Conservation (phyloP, 495 filamentous ascomycete genomes). For the Aspergillus ostianus region DNA sequence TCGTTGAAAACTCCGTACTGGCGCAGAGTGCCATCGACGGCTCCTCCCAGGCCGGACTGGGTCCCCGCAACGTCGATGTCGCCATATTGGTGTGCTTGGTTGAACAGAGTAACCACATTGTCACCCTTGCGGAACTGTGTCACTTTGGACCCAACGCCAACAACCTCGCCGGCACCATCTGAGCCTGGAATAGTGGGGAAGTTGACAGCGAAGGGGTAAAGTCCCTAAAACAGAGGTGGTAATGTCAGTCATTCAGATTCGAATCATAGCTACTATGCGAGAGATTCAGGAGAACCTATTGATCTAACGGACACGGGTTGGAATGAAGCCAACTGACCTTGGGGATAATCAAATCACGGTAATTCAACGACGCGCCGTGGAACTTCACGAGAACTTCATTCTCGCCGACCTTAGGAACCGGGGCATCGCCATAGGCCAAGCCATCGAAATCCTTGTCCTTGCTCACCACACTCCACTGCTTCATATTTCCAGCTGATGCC, state of each 20-base stretch:
- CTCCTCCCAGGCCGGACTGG: conserved; percentile 65
- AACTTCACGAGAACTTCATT: conserved; percentile 76
- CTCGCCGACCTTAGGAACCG: conserved; percentile 62
- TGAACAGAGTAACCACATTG: conserved; percentile 74
- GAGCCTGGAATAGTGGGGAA: conserved; percentile 65
- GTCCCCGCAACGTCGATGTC: conserved; percentile 41
- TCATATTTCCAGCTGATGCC: conserved; percentile 50
- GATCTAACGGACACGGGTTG: background rate
- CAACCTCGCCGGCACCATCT: conserved; percentile 75
- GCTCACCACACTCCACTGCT: conserved; percentile 63
- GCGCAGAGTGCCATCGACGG: conserved; percentile 66
- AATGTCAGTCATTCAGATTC: background rate
- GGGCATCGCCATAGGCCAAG: conserved; percentile 52
- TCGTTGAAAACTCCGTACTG: conserved; percentile 72
- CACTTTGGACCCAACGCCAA: conserved; percentile 66
- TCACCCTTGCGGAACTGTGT: conserved; percentile 67
- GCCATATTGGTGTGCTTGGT: conserved; percentile 70
- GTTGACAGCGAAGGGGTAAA: conserved; percentile 62
- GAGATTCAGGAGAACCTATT: background rate
- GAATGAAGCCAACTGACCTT: conserved; percentile 37
- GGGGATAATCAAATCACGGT: conserved; percentile 76
- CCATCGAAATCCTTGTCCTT: conserved; percentile 58
- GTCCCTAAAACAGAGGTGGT: conserved; percentile 42
- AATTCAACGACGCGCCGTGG: conserved; percentile 76
- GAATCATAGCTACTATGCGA: background rate